phyloP scores from a whole-genome alignment of 2,329 filamentous ascomycete genomes.

The Fusarium verrucosum region DNA sequence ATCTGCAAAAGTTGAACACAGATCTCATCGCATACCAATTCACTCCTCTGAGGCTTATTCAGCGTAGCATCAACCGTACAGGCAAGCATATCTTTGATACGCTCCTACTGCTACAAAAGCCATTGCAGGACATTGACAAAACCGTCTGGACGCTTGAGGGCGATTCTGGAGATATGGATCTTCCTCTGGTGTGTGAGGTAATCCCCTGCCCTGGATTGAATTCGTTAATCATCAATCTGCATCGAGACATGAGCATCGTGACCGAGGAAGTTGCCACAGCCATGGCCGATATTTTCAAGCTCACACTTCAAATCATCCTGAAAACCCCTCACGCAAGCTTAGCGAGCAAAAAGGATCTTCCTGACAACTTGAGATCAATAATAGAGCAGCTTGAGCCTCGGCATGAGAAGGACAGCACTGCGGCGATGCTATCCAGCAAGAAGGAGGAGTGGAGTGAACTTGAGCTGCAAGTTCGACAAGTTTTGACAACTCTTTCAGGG shows the following conservation, averaged over 20 bases:
- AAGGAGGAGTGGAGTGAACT: conserved; percentile 57
- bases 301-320: conserved; percentile 42
- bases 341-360: conserved; percentile 34
- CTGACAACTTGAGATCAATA: conserved; percentile 23
- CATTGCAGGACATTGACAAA: conserved; percentile 63
- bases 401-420: conserved; percentile 29
- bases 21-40: conserved; percentile 75
- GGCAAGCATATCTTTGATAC: conserved; percentile 77
- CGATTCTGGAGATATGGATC: conserved; percentile 73
- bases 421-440: conserved; percentile 17
- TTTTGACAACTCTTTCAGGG: conserved; percentile 68
- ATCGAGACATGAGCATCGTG: conserved; percentile 64
- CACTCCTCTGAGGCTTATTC: conserved; percentile 77
- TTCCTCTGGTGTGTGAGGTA: conserved; percentile 81
- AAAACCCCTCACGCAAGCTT: conserved; percentile 43
- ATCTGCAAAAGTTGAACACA: conserved; percentile 69
- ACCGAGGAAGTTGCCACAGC: conserved; percentile 41
- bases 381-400: conserved; percentile 39
- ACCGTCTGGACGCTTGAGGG: conserved; percentile 65
- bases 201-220: conserved; percentile 64
- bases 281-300: conserved; percentile 47
- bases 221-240: conserved; percentile 66
- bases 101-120: conserved; percentile 79
- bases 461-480: conserved; percentile 63
- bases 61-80: conserved; percentile 56